Conservation (phyloP, 768 basidiomycete species). For the Amanita molliuscula region DNA sequence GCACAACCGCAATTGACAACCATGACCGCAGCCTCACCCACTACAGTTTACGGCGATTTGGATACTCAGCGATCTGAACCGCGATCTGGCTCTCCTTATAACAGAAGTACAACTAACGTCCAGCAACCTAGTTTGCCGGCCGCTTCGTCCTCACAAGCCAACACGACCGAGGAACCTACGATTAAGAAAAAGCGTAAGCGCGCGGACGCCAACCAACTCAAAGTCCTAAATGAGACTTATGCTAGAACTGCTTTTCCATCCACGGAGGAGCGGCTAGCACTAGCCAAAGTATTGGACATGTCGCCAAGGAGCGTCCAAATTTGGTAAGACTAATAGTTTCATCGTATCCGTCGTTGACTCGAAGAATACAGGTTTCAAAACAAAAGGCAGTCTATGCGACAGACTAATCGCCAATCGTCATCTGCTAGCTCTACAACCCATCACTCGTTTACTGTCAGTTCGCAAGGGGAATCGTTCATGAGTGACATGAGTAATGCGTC, state of each 20-base stretch:
- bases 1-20: conserved; percentile 8
- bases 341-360: conserved; percentile 10
- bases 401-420: conserved; percentile 59
- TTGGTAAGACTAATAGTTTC: conserved; percentile 38
- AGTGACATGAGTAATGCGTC: conserved; percentile 28
- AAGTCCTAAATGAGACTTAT: conserved; percentile 74
- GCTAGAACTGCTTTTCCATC: conserved; percentile 78
- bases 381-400: conserved; percentile 75
- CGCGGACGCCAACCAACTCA: conserved; percentile 70
- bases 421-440: conserved; percentile 33
- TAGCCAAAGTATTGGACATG: conserved; percentile 76
- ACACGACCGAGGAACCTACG: conserved; percentile 45
- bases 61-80: conserved; percentile 23
- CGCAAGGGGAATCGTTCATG: conserved; percentile 24
- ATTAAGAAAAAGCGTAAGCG: conserved; percentile 87
- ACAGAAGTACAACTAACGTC: conserved; percentile 27
- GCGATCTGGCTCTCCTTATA: conserved; percentile 35
- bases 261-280: conserved; percentile 71
- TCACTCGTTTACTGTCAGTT: conserved; percentile 35
- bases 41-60: conserved; percentile 21
- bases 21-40: conserved; percentile 20
- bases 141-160: conserved; percentile 34
- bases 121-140: conserved; percentile 45
- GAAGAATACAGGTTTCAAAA: conserved; percentile 65
- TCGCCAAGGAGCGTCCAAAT: conserved; percentile 80